Evolutionary conservation across 2,329 filamentous ascomycete species (phyloP).

Genomic region (Monosporascus sp.): DNA sequence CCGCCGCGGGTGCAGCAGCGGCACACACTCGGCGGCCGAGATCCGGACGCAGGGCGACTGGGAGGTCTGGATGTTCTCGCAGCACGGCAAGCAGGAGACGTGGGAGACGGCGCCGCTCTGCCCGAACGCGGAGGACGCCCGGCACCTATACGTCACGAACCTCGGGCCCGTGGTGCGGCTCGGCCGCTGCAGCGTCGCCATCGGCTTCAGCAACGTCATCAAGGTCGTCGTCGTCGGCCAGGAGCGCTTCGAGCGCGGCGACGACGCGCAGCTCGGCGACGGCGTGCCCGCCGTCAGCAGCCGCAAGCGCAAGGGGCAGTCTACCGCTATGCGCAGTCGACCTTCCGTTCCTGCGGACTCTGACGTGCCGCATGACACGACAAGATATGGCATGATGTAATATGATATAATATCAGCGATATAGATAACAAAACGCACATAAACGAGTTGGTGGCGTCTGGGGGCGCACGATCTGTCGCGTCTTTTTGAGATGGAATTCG

Average conservation of each 20-base stretch:
- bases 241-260: conserved; percentile 52
- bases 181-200: conserved; percentile 59
- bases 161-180: conserved; percentile 60
- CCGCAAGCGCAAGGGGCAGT: conserved; percentile 26
- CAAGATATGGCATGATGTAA: no score
- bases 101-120: conserved; percentile 43
- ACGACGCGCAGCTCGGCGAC: conserved; percentile 22
- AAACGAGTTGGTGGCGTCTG: no score
- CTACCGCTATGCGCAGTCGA: conserved; percentile 2
- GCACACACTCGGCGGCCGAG: conserved; percentile 9
- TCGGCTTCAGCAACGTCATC: conserved; percentile 67
- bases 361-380: no score
- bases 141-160: conserved; percentile 58
- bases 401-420: no score
- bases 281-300: conserved; percentile 30
- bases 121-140: conserved; percentile 33
- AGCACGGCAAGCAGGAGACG: conserved; percentile 36
- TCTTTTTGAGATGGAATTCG: no score
- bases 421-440: no score
- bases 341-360: no score
- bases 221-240: conserved; percentile 65
- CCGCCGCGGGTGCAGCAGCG: conserved; percentile 15
- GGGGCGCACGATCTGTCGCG: no score
- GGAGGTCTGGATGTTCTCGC: conserved; percentile 51
- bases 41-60: conserved; percentile 32